Base-by-base conservation (phyloP, 257 asterid genomes). In the Leonotis leonurus region DNA sequence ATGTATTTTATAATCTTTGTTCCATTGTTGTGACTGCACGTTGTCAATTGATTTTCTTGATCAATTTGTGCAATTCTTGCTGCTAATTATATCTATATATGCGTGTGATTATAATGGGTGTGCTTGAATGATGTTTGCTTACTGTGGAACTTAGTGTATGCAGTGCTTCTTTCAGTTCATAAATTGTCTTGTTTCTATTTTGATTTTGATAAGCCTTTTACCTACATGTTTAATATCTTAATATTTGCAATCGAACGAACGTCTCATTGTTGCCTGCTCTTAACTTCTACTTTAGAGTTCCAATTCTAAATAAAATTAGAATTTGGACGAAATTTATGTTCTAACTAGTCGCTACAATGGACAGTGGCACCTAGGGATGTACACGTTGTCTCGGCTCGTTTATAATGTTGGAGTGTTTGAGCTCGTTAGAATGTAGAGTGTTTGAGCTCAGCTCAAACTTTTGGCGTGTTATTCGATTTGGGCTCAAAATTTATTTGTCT, bases 11-110 rank as follows among this genome's bases (percentile, higher is more conserved):
- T 35, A 37, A 46, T 46, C 17, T 36, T 37, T 22, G 14, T 41
- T n/a, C n/a, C n/a, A n/a, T 8, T 43, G 63, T 18, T 56, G 56
- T n/a, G 27, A 26, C 45, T 65, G 16, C 44, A 11, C 44, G n/a
- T 14, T 65, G 59, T 67, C 65, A 45, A 30, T 30, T 67, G 50
- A 30, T 46, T 54, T 14, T 33, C 51, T 1, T 56, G 50, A 56
- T 44, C 3, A 30, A 6, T 45, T 45, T 14, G 41, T 67, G 72
- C 27, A 27, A 37, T 52, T 65, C 21, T 5, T 39, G 13, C n/a
- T 43, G 35, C 25, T 43, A 29, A 40, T 48, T 27, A 25, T 13
- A 24, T 13, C 1, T 18, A 50, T 24, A 11, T 51, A 0, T 51
- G 2, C 12, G 2, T 40, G 8, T 66, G 9, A 11, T 26, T n/a